A percentile compares a stretch with the other conserved stretches of the same genome.
Evolutionary conservation across 148 eudicot genomes (phyloP).

Genomic region (Diospyros kaki): DNA sequence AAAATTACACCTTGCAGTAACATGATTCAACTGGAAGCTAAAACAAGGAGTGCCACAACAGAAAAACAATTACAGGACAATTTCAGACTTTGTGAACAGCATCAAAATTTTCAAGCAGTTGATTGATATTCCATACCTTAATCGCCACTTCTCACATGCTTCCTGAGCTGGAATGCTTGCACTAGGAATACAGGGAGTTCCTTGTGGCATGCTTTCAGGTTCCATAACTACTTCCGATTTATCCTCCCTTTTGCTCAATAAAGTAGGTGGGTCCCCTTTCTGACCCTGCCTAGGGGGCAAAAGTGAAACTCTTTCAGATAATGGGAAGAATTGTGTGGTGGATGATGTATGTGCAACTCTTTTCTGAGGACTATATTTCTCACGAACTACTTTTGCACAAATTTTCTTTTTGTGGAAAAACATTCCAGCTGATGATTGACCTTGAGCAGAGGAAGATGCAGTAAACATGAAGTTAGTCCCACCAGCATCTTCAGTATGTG

Average conservation of each 20-base stretch:
- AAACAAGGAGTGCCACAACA: not conserved
- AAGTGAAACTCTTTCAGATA: slow-evolving; percentile 42
- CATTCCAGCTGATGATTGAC: slow-evolving; percentile 34
- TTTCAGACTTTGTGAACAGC: not conserved
- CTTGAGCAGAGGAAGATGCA: slow-evolving; percentile 56
- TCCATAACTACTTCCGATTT: slow-evolving; percentile 25
- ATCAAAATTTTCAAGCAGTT: not conserved
- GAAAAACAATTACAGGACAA: slow-evolving; percentile 3
- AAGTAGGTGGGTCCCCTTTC: slow-evolving; percentile 29
- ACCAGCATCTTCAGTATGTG: slow-evolving; percentile 39
- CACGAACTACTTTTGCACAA: slow-evolving; percentile 41
- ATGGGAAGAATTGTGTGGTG: slow-evolving; percentile 38
- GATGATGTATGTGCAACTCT: slow-evolving; percentile 43
- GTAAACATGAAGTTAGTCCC: slow-evolving; percentile 58
- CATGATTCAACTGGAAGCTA: not conserved
- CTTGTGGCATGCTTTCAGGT: slow-evolving; percentile 51
- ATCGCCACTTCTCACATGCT: slow-evolving; percentile 96
- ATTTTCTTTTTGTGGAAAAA: slow-evolving; percentile 65
- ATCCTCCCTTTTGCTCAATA: slow-evolving; percentile 26
- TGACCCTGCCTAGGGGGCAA: slow-evolving; percentile 30
- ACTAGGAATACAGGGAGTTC: slow-evolving; percentile 31
- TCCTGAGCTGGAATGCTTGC: slow-evolving; percentile 71
- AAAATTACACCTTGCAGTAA: slow-evolving; percentile 7
- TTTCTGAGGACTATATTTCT: slow-evolving; percentile 31
- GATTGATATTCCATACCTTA: slow-evolving; percentile 48